Conservation (phyloP, 139 green algal species). For the Chlamydomonas incerta region DNA sequence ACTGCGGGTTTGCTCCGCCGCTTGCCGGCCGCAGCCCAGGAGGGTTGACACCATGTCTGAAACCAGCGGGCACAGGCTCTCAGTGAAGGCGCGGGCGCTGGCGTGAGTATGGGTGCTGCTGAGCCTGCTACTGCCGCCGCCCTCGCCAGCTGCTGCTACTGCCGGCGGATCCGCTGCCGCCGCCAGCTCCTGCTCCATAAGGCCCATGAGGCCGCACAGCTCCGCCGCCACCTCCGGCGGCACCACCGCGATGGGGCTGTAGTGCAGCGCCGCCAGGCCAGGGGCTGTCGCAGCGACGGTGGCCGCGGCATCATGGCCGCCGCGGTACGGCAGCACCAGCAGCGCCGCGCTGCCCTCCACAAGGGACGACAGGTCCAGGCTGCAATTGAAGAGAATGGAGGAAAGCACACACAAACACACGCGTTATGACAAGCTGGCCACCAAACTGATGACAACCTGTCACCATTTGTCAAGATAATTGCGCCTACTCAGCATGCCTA, state of each 20-base stretch:
- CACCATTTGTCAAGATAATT: no score
- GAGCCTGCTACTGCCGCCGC: no score
- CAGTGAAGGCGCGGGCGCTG: constrained; percentile 22
- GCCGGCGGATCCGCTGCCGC: no score
- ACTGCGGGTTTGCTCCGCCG: no score
- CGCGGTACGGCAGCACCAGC: constrained; percentile 21
- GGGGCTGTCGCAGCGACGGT: neutral
- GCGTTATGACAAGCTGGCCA: no score
- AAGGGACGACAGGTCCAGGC: neutral
- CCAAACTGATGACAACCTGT: no score
- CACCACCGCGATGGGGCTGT: neutral
- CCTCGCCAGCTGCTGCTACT: no score
- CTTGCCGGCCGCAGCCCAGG: neutral
- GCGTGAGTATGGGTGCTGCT: neutral
- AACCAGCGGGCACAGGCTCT: neutral
- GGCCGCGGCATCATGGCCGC: no score
- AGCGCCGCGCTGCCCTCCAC: constrained; percentile 7
- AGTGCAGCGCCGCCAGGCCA: neutral
- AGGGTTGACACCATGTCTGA: constrained; percentile 10
- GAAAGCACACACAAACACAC: no score
- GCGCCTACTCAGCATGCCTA: no score
- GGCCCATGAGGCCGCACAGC: neutral
- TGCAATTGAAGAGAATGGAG: neutral
- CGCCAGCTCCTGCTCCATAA: neutral
- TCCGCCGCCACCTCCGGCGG: neutral